Conservation (phyloP, 148 eudicot species). For the Vaccinium macrocarpon region DNA sequence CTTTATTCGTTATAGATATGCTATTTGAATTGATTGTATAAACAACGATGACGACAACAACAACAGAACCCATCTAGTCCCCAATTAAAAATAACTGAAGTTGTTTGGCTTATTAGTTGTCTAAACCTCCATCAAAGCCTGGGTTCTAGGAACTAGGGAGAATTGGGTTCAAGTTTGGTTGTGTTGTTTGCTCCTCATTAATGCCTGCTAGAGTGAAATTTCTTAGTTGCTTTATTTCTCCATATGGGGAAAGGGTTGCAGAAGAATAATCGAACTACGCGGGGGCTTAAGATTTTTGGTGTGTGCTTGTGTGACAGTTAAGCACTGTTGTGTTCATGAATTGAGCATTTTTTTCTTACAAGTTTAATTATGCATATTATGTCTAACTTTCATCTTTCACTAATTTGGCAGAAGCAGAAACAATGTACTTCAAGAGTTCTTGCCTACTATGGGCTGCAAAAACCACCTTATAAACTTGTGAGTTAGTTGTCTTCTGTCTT, state of each 20-base stretch:
- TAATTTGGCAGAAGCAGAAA: conserved; percentile 35
- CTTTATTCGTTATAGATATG: neutral
- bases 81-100: neutral
- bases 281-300: neutral
- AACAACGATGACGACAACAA: too few species aligned
- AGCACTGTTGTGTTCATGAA: neutral
- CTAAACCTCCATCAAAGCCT: neutral
- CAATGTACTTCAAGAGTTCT: conserved; percentile 35
- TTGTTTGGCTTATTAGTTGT: neutral
- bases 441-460: conserved; percentile 74
- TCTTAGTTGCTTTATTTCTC: neutral
- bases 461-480: conserved; percentile 84
- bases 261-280: neutral
- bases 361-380: conserved; percentile 2
- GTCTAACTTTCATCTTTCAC: neutral
- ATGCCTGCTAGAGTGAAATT: neutral
- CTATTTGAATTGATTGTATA: neutral
- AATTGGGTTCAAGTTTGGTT: neutral
- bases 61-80: too few species aligned
- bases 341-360: neutral
- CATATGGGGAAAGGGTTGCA: neutral
- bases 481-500: conserved; percentile 28
- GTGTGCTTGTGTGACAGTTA: neutral
- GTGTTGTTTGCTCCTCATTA: conserved; percentile 6
- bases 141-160: conserved; percentile 5